phyloP scores from a whole-genome alignment of 768 basidiomycete genomes.

The Termitomyces sp. region DNA sequence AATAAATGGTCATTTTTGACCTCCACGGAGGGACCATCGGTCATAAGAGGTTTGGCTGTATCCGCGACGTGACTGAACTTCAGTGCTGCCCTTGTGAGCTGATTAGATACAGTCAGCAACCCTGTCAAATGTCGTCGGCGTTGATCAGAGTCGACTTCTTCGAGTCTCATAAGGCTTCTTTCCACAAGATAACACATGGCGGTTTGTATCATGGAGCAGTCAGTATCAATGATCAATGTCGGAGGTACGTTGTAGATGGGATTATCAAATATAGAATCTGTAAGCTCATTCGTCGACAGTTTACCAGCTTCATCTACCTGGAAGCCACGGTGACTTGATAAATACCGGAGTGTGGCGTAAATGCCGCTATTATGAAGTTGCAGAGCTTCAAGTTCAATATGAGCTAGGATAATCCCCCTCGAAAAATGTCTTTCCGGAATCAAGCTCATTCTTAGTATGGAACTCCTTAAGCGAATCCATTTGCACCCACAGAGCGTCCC shows the following conservation, averaged over 20 bases:
- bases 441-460: no score
- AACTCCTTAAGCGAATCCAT: no score
- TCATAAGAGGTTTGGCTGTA: no score
- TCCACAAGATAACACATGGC: not conserved
- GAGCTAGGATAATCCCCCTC: not conserved
- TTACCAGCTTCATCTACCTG: not conserved
- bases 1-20: no score
- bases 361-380: not conserved
- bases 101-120: no score
- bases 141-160: not conserved
- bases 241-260: not conserved
- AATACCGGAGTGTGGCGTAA: slow-evolving; percentile 1
- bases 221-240: not conserved
- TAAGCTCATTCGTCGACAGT: no score
- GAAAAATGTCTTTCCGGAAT: no score
- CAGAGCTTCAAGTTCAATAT: not conserved
- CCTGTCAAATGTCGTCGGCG: not conserved
- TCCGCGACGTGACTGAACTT: no score
- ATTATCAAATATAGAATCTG: no score
- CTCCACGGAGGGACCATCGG: no score
- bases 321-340: not conserved
- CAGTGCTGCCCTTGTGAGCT: no score
- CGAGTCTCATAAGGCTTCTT: not conserved
- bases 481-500: not conserved
- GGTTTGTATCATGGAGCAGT: no score